Percentiles rank a stretch among this genome's conserved stretches.
phyloP scores from a whole-genome alignment of 2,329 filamentous ascomycete species.

The Claviceps cyperi region DNA sequence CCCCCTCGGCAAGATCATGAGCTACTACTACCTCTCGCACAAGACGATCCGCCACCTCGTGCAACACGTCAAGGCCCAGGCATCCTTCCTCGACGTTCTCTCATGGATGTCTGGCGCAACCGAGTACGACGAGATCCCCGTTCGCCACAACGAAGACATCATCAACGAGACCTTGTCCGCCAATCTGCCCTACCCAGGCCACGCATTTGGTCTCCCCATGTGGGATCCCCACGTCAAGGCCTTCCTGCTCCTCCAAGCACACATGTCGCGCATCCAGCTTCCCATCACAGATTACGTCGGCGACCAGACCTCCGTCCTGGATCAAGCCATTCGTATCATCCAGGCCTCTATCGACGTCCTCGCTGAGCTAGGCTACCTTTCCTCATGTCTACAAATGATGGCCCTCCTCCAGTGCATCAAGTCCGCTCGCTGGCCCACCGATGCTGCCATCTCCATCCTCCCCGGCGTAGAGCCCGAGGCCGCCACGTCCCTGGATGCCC shows the following conservation, averaged over 20 bases:
- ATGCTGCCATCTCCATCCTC: conserved; percentile 64
- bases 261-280: conserved; percentile 83
- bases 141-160: conserved; percentile 95
- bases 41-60: conserved; percentile 81
- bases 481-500: conserved; percentile 16
- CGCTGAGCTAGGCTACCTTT: conserved; percentile 72
- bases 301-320: conserved; percentile 77
- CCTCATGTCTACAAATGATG: conserved; percentile 70
- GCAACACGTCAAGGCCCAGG: conserved; percentile 57
- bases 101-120: conserved; percentile 87
- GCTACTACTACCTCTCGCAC: conserved; percentile 96
- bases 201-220: conserved; percentile 62
- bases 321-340: conserved; percentile 92
- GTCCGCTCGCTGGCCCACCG: conserved; percentile 77
- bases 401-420: conserved; percentile 83
- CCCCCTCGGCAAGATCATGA: conserved; percentile 94
- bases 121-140: conserved; percentile 94
- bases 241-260: conserved; percentile 83
- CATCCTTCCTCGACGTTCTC: conserved; percentile 67
- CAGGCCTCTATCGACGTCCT: conserved; percentile 91
- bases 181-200: conserved; percentile 53
- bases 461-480: conserved; percentile 47
- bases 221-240: conserved; percentile 98
- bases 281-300: conserved; percentile 96
- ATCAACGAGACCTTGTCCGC: conserved; percentile 84